These are phyloP conservation scores for Arachis hypogaea DNA, from an alignment of 306 rosid genomes.

Conservation along the genomic window DNA sequence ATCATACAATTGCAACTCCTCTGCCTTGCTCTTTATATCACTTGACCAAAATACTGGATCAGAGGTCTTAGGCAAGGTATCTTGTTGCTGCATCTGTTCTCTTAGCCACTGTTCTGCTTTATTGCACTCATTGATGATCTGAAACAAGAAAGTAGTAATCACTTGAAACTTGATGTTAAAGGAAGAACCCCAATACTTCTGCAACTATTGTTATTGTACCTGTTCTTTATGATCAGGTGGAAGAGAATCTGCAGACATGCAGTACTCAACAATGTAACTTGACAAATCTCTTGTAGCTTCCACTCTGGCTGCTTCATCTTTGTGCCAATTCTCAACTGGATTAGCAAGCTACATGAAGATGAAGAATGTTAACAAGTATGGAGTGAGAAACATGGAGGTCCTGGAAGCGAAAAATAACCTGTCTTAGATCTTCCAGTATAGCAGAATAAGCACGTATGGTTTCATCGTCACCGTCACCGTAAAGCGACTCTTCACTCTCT, in stretches of 20 bases:
- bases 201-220: conserved; percentile 33
- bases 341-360: conserved; percentile 58
- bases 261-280: conserved; percentile 48
- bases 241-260: conserved; percentile 44
- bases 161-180: conserved; percentile 15
- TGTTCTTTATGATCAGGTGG: conserved; percentile 42
- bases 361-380: conserved; percentile 31
- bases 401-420: conserved; percentile 53
- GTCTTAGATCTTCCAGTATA: conserved; percentile 73
- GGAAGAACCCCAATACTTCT: neutral
- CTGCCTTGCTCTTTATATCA: conserved; percentile 64
- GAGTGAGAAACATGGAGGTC: conserved; percentile 15
- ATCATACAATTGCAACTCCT: conserved; percentile 66
- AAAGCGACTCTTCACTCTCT: conserved; percentile 84
- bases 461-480: conserved; percentile 82
- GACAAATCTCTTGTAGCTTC: conserved; percentile 58
- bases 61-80: conserved; percentile 59
- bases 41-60: conserved; percentile 61
- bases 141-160: conserved; percentile 32
- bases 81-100: conserved; percentile 71
- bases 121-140: conserved; percentile 62
- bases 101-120: conserved; percentile 83
- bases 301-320: conserved; percentile 70
- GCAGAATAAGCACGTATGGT: conserved; percentile 68
- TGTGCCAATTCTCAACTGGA: conserved; percentile 72